phyloP scores from a whole-genome alignment of 2,329 filamentous ascomycete genomes.

The Clonostachys sp. region DNA sequence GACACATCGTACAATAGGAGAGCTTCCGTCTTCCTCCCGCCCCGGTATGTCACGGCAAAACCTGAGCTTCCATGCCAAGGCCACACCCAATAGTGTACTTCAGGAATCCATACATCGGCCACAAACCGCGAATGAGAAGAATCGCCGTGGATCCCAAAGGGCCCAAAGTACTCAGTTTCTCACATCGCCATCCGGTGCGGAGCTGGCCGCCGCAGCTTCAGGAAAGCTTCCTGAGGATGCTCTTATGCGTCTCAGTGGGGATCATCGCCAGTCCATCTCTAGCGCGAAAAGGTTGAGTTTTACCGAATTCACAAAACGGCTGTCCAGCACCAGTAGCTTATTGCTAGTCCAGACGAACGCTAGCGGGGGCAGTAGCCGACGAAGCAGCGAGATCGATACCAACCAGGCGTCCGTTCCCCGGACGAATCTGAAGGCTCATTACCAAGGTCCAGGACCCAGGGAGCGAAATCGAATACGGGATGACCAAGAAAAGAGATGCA shows the following conservation, averaged over 20 bases:
- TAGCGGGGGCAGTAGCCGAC: constrained; percentile 40
- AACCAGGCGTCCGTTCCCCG: not conserved
- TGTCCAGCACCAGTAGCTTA: constrained; percentile 57
- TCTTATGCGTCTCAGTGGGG: constrained; percentile 4
- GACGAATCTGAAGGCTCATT: not conserved
- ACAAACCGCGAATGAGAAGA: constrained; percentile 48
- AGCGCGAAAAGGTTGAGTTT: constrained; percentile 57
- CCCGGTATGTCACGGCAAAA: constrained; percentile 21
- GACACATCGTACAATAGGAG: constrained; percentile 43
- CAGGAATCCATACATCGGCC: constrained; percentile 31
- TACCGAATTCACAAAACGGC: constrained; percentile 54
- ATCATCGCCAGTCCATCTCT: constrained; percentile 40
- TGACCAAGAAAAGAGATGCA: constrained; percentile 39
- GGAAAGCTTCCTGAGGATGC: constrained; percentile 14
- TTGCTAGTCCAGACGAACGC: constrained; percentile 55
- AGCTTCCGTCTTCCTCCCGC: constrained; percentile 29
- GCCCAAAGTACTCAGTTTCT: constrained; percentile 45
- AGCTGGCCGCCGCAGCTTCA: not conserved
- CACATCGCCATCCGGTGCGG: constrained; percentile 1
- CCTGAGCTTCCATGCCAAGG: constrained; percentile 20
- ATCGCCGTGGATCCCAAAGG: constrained; percentile 36
- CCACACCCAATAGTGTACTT: constrained; percentile 6
- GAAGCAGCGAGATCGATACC: constrained; percentile 19
- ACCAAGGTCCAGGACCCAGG: constrained; percentile 34
- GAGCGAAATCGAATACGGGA: constrained; percentile 24